phyloP scores from a whole-genome alignment of 83 land plant genomes.

The Diphasiastrum complanatum region DNA sequence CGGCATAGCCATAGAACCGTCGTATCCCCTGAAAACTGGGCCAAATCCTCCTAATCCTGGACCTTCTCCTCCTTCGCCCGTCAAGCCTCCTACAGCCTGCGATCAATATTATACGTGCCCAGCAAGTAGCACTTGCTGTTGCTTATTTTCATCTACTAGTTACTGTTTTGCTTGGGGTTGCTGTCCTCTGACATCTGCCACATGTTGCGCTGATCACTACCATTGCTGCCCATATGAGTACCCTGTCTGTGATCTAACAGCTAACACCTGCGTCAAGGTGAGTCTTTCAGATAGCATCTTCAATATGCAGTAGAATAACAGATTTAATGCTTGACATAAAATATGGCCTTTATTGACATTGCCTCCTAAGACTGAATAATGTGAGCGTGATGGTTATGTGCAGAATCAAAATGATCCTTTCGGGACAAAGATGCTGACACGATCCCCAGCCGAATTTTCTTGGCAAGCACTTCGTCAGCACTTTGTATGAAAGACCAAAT shows the following conservation, averaged over 20 bases:
- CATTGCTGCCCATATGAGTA: slow-evolving; percentile 12
- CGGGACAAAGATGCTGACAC: no score
- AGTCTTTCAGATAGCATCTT: no score
- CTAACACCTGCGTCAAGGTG: slow-evolving; percentile 7
- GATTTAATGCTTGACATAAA: no score
- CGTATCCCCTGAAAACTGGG: not conserved
- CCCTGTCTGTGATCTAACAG: slow-evolving; percentile 3
- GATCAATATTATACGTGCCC: slow-evolving; percentile 1
- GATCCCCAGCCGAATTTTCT: no score
- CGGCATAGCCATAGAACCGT: not conserved
- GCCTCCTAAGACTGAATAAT: no score
- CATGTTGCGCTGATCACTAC: slow-evolving; percentile 16
- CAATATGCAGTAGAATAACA: no score
- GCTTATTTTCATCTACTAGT: not conserved
- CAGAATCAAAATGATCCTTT: no score
- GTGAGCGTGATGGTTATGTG: no score
- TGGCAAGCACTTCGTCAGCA: no score
- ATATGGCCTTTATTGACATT: no score
- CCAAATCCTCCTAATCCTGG: not conserved
- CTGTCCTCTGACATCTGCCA: slow-evolving; percentile 15
- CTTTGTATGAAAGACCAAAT: no score
- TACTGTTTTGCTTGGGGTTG: slow-evolving; percentile 14
- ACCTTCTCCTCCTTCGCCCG: no score
- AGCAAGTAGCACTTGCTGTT: slow-evolving; percentile 5
- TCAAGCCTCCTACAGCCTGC: not conserved